Base-by-base conservation (phyloP, 139 green algal species). In the Coccomyxa sp. region DNA sequence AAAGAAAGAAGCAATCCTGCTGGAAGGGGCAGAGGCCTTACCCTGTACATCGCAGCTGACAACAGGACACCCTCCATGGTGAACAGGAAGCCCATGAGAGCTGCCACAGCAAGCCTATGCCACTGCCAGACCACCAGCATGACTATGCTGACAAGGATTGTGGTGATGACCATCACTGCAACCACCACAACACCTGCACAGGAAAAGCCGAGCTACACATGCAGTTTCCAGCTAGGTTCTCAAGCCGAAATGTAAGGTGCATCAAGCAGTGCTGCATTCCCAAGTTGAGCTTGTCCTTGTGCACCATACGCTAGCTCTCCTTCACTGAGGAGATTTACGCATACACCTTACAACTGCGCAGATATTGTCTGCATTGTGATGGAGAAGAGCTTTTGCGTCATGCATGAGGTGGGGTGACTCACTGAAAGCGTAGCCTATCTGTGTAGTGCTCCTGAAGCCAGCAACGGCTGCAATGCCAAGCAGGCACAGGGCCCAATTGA, bases 71-170 rank as follows among this genome's bases (percentile, higher is more conserved):
- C 76, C 39, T 81, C 76, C 27, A 75, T 39, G 54, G 72, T 68
- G 39, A 27, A 35, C 5, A 81, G 34, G 5, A 39, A 18, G 24
- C 14, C 9, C 8, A 64, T 70, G 68, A 81, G 70, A 16, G 18
- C 24, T 6, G 41, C 8, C 2, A 38, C 58, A 12, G 73, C n/a
- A 10, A 36, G 8, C 0, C n/a, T 8, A 29, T 68, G 38, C 27
- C 33, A 35, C n/a, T 72, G 31, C 76, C 76, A 81, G 38, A 75
- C 76, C 68, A 81, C 29, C 64, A 81, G n/a, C 76, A 81, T 81
- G 29, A 74, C 39, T 16, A 81, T 34, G 31, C 37, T 41, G 6
- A 68, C 24, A 38, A 81, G 68, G 27, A 69, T 34, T 27, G 64
- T 75, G 27, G 68, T 81, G 68, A 81, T 81, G 38, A 74, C 31